Evolutionary conservation across 1,139 yeast species (phyloP).

Genomic region (Debaryomyces coudertii): DNA sequence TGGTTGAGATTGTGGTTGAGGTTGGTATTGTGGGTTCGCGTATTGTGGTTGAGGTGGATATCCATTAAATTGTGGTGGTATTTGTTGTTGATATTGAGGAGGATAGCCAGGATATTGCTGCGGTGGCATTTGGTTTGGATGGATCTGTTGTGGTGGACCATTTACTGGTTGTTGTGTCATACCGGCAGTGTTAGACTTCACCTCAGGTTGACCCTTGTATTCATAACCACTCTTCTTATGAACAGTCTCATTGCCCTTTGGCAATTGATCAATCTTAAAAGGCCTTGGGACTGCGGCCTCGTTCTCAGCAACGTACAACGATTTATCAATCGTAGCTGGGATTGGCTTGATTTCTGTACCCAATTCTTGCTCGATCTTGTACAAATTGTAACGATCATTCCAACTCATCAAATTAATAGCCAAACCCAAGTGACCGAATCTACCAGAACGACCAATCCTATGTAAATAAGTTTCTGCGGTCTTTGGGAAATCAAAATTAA

Average conservation of each 20-base stretch:
- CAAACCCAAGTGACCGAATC: slow-evolving; percentile 97
- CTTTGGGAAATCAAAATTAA: slow-evolving; percentile 97
- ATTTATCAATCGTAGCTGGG: slow-evolving; percentile 86
- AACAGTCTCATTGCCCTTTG: slow-evolving; percentile 51
- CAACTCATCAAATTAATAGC: slow-evolving; percentile 96
- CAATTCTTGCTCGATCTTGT: slow-evolving; percentile 94
- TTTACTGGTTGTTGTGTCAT: slow-evolving; percentile 23
- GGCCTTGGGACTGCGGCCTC: slow-evolving; percentile 82
- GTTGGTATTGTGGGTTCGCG: slow-evolving; percentile 14
- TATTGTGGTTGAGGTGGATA: slow-evolving; percentile 19
- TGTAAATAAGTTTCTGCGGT: slow-evolving; percentile 97
- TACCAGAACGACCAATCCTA: slow-evolving; percentile 98
- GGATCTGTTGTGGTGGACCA: slow-evolving; percentile 20
- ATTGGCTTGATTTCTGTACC: slow-evolving; percentile 98
- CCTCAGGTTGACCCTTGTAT: slow-evolving; percentile 55
- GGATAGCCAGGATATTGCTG: slow-evolving; percentile 34
- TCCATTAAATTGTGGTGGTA: slow-evolving; percentile 19
- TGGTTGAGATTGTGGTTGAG: slow-evolving; percentile 15
- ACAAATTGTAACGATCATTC: slow-evolving; percentile 92
- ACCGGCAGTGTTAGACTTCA: slow-evolving; percentile 17
- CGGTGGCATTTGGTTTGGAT: slow-evolving; percentile 18
- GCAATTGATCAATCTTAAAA: slow-evolving; percentile 71
- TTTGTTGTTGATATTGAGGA: slow-evolving; percentile 26
- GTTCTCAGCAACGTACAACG: slow-evolving; percentile 86
- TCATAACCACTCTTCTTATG: slow-evolving; percentile 44